A percentile compares a stretch with the other conserved stretches of the same genome.
phyloP scores from a whole-genome alignment of 2,329 filamentous ascomycete genomes.

The Ciborinia camelliae region DNA sequence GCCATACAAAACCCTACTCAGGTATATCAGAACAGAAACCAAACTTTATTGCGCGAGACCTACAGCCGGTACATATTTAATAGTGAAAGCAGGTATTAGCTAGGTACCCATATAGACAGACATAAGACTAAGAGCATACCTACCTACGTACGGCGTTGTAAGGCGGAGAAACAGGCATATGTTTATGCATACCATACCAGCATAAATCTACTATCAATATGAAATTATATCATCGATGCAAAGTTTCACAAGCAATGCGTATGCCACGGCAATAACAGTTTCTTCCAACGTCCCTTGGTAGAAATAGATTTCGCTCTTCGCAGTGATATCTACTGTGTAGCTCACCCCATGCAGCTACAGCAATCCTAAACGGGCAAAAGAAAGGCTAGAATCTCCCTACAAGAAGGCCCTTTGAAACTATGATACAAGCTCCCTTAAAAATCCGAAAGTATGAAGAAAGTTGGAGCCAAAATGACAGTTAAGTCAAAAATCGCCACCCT shows the following conservation, averaged over 20 bases:
- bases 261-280: neutral
- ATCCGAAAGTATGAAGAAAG: neutral
- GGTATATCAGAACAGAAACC: no score
- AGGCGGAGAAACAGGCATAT: neutral
- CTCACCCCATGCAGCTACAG: neutral
- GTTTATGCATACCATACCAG: neutral
- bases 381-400: slow-evolving; percentile 1
- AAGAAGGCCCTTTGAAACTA: slow-evolving; percentile 4
- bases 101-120: no score
- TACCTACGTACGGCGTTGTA: neutral
- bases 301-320: neutral
- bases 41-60: no score
- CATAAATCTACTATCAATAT: neutral
- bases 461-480: slow-evolving; percentile 6
- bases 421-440: slow-evolving; percentile 7
- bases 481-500: slow-evolving; percentile 23
- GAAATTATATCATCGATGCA: neutral
- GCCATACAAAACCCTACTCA: no score
- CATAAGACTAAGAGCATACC: neutral
- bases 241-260: neutral
- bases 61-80: no score
- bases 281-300: neutral
- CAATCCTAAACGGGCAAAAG: neutral
- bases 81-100: no score
- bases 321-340: neutral